Percentiles rank a stretch among this genome's conserved stretches.
Evolutionary conservation across 139 green algal genomes (phyloP).

Genomic region (Nannochloris sp.): DNA sequence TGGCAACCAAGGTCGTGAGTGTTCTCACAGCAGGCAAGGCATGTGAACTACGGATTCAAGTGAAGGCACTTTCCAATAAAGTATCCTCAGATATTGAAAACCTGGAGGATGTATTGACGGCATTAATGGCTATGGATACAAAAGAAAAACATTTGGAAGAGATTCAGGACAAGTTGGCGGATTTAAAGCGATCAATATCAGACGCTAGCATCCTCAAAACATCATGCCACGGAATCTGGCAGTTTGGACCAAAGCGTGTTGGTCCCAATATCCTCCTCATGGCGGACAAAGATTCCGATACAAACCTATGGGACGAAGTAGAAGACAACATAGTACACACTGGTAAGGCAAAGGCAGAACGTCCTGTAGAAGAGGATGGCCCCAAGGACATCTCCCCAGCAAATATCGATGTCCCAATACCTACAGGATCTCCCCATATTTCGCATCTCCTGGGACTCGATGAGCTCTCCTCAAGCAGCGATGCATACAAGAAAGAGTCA

Average conservation of each 20-base stretch:
- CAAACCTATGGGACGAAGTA: no score
- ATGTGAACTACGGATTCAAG: conserved; percentile 58
- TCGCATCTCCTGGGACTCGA: conserved; percentile 1
- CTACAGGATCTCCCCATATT: background rate
- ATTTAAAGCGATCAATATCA: conserved; percentile 17
- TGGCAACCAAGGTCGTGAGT: conserved; percentile 49
- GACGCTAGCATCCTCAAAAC: no score
- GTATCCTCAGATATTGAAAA: conserved; percentile 53
- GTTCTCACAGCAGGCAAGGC: conserved; percentile 58
- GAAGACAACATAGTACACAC: no score
- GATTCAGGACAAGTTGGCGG: background rate
- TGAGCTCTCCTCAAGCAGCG: background rate
- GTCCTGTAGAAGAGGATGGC: background rate
- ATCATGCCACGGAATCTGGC: conserved; percentile 52
- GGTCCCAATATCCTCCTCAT: conserved; percentile 79
- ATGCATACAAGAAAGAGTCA: background rate
- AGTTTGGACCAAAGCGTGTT: conserved; percentile 64
- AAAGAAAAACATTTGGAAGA: background rate
- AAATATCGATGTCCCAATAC: background rate
- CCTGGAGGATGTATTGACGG: conserved; percentile 35
- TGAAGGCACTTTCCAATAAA: conserved; percentile 44
- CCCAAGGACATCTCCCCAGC: background rate
- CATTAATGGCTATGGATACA: background rate
- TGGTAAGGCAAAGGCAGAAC: background rate
- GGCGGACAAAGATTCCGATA: no score